Evolutionary conservation across 331 rosid species (phyloP).

Genomic region (Quercus phellos): DNA sequence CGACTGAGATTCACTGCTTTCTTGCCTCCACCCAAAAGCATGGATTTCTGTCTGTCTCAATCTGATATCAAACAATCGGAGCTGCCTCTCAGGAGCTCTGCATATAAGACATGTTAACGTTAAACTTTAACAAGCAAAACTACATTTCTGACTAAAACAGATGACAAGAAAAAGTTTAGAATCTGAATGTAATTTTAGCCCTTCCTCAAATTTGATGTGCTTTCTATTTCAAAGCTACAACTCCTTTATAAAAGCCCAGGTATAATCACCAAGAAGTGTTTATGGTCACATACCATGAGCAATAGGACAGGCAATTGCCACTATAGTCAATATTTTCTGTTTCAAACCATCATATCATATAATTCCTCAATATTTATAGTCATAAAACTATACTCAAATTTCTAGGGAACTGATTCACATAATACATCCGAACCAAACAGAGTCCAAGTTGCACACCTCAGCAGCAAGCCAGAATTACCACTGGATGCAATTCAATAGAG

Average conservation of each 20-base stretch:
- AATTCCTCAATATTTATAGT: too few relatives aligned
- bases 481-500: not conserved
- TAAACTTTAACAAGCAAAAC: not conserved
- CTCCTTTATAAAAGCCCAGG: not conserved
- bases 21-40: conserved; percentile 96
- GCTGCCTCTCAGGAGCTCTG: conserved; percentile 90
- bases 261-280: not conserved
- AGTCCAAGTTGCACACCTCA: not conserved
- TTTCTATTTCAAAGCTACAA: not conserved
- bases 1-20: conserved; percentile 93
- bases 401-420: not conserved
- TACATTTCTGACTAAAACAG: not conserved
- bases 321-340: not conserved
- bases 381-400: not conserved
- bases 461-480: not conserved
- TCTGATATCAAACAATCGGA: conserved; percentile 81
- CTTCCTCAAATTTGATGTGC: not conserved
- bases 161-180: not conserved
- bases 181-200: not conserved
- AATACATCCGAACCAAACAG: not conserved
- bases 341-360: not conserved
- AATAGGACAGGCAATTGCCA: not conserved
- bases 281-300: not conserved
- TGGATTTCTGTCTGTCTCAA: conserved; percentile 83
- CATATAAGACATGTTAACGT: conserved; percentile 13